Base-by-base conservation (phyloP, 208 protist species). In the Leptomonas pyrrhocoris region DNA sequence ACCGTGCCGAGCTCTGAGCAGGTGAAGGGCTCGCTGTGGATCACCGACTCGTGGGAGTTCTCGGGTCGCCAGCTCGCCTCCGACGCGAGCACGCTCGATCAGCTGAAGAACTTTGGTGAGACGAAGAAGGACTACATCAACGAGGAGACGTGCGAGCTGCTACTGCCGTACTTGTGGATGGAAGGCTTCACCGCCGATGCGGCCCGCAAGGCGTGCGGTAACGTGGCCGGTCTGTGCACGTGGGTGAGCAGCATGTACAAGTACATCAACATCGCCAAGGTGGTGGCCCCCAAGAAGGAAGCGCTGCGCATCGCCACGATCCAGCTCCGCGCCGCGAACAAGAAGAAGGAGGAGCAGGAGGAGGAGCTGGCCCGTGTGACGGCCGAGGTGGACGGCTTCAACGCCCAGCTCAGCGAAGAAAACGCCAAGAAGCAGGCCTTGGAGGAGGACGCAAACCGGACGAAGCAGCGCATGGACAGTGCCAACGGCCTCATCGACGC, bases 101-200 rank as follows among this genome's bases (percentile, higher is more conserved):
- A 84, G 53, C 80, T 96, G 36, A 89, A 93, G 64, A 81, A 85
- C 48, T 94, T 96, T 69, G 89, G 90, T 63, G 70, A 93, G 61
- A 90, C 85, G 31, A 90, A 94, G 73, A 96, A 96, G 81, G 98
- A 99, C 79, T 78, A 88, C 60, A 99, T 99, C 82, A 99, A 98
- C 75, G 98, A 99, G 76, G 98, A 99, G 84, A 99, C 92, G 59
- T 97, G 97, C 77, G 98, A 99, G 85, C 82, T 99, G 50, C 84
- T 99, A 12, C 74, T 97, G 78, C 98, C 98, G 21, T 99, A 99
- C 81, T 66, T 99, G 27, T 91, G 86, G 72, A 97, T 98, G 83
- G 83, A 90, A 18, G 96, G 98, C 79, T 99, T 98, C 84, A 99
- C 83, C 23, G 70, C 77, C 50, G 97, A 98, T 48, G 81, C 87